Base-by-base conservation (phyloP, 23 red algal genomes). In the Pyropia yezoensis region DNA sequence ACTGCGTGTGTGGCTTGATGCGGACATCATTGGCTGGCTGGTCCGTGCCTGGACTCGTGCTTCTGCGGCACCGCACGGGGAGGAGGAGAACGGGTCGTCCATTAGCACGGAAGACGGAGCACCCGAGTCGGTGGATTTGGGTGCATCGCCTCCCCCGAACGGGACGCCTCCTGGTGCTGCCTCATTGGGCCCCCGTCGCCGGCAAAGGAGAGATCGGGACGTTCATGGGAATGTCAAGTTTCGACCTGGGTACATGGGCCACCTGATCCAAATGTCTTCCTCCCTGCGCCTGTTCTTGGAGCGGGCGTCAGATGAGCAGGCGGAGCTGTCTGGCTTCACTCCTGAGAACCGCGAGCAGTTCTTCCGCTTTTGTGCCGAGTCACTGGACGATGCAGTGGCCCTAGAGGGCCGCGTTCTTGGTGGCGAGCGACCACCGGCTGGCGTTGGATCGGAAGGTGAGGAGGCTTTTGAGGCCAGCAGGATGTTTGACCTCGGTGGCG, bases 201-300 rank as follows among this genome's bases (percentile, higher is more conserved):
- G 39, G 11, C 39, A 47, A 47, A 47, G 39, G 39, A 47, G 39
- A 47, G 39, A 47, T 8, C 39, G 39, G 9, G 39, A 47, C 39
- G 39, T 47, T 3, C 39, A 47, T 47, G 39, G 39, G 4, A 47
- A 47, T 13, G 39, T 47, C 39, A 47, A 47, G 39, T 59, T 59
- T 59, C 63, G 79, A 3, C 62, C 71, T 29, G 82, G 82, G 14
- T 87, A 87, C 63, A 87, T 87, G 82, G 82, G 82, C 3, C 82
- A 87, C 57, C 65, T 87, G 19, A 87, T 87, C 70, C 61, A 72
- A 22, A 87, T 87, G 27, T 70, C 71, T 19, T 70, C 69, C n/a
- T 49, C 70, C 18, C 32, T 87, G 29, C 55, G 50, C 47, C 54
- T 28, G 7, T 77, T 61, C 32, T 59, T 87, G 33, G 62, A 87